Conservation (phyloP, 805 yeast species). For the Wickerhamiella bombiphila region DNA sequence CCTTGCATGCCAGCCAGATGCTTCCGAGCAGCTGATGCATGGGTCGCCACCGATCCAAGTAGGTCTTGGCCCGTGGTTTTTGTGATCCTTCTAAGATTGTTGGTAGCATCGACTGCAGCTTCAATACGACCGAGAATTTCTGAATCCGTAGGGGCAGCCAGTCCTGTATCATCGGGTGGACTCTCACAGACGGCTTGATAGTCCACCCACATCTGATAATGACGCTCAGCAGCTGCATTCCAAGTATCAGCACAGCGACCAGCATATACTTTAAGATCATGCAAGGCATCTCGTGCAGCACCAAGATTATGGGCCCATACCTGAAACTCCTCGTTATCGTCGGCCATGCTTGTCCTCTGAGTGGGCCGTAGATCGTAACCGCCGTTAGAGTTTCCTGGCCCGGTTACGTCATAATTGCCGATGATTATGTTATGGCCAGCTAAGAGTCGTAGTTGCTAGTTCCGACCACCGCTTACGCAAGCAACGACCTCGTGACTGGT, state of each 20-base stretch:
- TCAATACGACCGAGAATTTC: not conserved
- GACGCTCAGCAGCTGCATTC: not conserved
- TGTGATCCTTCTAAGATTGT: not conserved
- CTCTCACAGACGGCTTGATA: not conserved
- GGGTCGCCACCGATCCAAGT: not conserved
- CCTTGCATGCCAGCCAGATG: not conserved
- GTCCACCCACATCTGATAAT: not conserved
- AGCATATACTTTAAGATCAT: not conserved
- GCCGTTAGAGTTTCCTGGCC: not conserved
- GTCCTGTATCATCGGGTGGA: not conserved
- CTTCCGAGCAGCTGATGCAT: not conserved
- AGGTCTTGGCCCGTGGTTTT: not conserved
- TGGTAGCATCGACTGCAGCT: not conserved
- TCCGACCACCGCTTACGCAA: not conserved
- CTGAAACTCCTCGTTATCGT: conserved; percentile 2
- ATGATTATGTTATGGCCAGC: not conserved
- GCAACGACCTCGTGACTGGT: not conserved
- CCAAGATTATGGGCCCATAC: conserved; percentile 1
- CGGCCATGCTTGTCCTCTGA: no score
- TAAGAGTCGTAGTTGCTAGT: no score
- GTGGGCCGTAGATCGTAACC: not conserved
- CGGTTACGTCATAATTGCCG: not conserved
- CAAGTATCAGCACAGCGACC: not conserved
- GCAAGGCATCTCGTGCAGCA: conserved; percentile 1
- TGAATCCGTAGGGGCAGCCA: not conserved